These are phyloP conservation scores for Candida neerlandica DNA, from an alignment of 1,139 yeast genomes.

Conservation along the genomic window DNA sequence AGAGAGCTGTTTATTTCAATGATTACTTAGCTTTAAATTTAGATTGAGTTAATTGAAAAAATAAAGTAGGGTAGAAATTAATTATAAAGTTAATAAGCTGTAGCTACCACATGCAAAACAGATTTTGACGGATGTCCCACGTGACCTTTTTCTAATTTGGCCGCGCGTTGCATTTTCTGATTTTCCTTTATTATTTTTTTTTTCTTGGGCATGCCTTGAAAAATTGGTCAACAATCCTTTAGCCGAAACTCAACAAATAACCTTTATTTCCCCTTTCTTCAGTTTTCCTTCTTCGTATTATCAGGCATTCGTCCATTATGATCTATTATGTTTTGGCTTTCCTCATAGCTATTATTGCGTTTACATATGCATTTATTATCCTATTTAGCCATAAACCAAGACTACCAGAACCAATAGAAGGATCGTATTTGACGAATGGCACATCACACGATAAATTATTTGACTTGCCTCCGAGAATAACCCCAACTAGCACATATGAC, in stretches of 20 bases:
- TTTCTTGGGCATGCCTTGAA: background rate
- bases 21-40: too few species aligned
- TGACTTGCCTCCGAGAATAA: slow-evolving; percentile 33
- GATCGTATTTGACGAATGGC: slow-evolving; percentile 48
- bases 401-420: slow-evolving; percentile 52
- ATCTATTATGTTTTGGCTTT: slow-evolving; percentile 11
- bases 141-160: background rate
- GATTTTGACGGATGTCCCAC: background rate
- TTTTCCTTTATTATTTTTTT: background rate
- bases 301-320: background rate
- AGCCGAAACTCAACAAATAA: background rate
- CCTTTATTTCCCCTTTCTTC: background rate
- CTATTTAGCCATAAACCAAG: slow-evolving; percentile 68
- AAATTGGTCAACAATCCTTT: background rate
- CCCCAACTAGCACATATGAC: slow-evolving; percentile 21
- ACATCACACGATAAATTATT: slow-evolving; percentile 16
- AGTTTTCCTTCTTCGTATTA: background rate
- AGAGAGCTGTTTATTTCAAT: too few species aligned
- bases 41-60: too few species aligned
- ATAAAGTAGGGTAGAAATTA: background rate
- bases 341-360: slow-evolving; percentile 15
- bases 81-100: background rate
- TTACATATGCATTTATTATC: slow-evolving; percentile 45
- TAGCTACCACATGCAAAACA: background rate
- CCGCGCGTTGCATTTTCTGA: background rate